Conservation (phyloP, 2,329 filamentous ascomycete genomes). For the Sporothrix schenckii region DNA sequence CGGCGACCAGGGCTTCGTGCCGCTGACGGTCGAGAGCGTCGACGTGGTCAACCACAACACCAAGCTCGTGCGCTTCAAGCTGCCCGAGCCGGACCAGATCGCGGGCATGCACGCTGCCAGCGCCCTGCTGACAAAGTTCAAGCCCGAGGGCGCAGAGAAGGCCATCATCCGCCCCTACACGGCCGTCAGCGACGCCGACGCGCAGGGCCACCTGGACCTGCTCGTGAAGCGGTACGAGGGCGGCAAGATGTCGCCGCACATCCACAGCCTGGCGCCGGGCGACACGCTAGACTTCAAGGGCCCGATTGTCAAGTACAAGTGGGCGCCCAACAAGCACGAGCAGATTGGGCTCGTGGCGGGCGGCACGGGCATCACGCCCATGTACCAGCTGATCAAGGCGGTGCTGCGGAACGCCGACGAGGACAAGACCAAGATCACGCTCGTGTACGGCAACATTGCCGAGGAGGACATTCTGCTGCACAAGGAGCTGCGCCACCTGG, state of each 20-base stretch:
- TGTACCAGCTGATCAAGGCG: conserved; percentile 89
- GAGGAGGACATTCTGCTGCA: conserved; percentile 93
- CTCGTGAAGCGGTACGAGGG: conserved; percentile 89
- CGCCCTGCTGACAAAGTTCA: conserved; percentile 90
- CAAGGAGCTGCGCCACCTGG: conserved; percentile 79
- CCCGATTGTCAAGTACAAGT: conserved; percentile 90
- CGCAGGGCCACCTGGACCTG: conserved; percentile 80
- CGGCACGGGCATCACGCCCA: conserved; percentile 94
- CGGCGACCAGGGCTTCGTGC: conserved; percentile 86
- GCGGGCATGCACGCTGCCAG: conserved; percentile 82
- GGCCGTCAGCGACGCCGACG: conserved; percentile 82
- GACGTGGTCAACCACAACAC: conserved; percentile 91
- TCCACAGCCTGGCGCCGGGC: conserved; percentile 80
- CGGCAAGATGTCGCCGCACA: conserved; percentile 87
- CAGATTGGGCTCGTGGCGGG: conserved; percentile 89
- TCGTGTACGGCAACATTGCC: conserved; percentile 86
- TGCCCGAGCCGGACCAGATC: conserved; percentile 80
- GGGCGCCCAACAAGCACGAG: conserved; percentile 88
- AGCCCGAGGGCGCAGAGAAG: conserved; percentile 77
- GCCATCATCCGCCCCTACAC: conserved; percentile 90
- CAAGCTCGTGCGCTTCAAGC: conserved; percentile 85
- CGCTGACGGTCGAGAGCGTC: conserved; percentile 75
- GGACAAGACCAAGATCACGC: conserved; percentile 96
- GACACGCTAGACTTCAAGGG: conserved; percentile 91
- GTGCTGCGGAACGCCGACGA: conserved; percentile 85